These are phyloP conservation scores for Cordyceps fumosorosea DNA, from an alignment of 2,329 filamentous ascomycete genomes.

Conservation along the genomic window DNA sequence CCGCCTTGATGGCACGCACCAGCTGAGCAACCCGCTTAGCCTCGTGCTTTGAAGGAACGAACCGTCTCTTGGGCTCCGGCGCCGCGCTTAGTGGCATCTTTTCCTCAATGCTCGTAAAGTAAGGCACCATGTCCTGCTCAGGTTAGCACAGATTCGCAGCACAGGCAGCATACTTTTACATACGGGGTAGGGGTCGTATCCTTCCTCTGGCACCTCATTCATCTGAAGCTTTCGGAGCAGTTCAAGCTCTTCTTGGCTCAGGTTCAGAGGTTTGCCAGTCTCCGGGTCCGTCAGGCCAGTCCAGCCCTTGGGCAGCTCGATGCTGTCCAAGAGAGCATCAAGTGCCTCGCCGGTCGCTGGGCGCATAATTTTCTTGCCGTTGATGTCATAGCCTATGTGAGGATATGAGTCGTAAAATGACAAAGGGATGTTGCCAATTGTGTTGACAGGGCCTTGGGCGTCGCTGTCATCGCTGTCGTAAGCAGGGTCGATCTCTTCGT, in stretches of 20 bases:
- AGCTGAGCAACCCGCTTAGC: slow-evolving; percentile 95
- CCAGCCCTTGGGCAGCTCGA: slow-evolving; percentile 95
- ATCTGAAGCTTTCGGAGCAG: slow-evolving; percentile 81
- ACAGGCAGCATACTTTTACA: slow-evolving; percentile 21
- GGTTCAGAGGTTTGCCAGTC: slow-evolving; percentile 85
- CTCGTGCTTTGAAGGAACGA: slow-evolving; percentile 94
- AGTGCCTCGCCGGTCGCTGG: slow-evolving; percentile 90
- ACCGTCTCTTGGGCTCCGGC: slow-evolving; percentile 91
- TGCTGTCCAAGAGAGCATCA: slow-evolving; percentile 89
- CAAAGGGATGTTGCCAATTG: slow-evolving; percentile 89
- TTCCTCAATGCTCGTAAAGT: slow-evolving; percentile 85
- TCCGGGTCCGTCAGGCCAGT: slow-evolving; percentile 90
- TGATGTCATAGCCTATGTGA: slow-evolving; percentile 98
- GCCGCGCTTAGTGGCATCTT: slow-evolving; percentile 92
- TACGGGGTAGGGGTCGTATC: slow-evolving; percentile 87
- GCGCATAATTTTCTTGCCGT: slow-evolving; percentile 95
- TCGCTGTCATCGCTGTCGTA: slow-evolving; percentile 97
- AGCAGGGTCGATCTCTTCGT: slow-evolving; percentile 85
- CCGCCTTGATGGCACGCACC: slow-evolving; percentile 90
- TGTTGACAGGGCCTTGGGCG: slow-evolving; percentile 71
- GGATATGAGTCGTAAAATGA: slow-evolving; percentile 97
- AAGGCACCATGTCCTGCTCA: slow-evolving; percentile 73
- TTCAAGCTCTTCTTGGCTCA: slow-evolving; percentile 83
- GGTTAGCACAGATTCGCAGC: not conserved
- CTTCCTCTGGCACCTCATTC: slow-evolving; percentile 80